phyloP scores from a whole-genome alignment of 1,284 basidiomycete genomes.

The Kwoniella shivajii region DNA sequence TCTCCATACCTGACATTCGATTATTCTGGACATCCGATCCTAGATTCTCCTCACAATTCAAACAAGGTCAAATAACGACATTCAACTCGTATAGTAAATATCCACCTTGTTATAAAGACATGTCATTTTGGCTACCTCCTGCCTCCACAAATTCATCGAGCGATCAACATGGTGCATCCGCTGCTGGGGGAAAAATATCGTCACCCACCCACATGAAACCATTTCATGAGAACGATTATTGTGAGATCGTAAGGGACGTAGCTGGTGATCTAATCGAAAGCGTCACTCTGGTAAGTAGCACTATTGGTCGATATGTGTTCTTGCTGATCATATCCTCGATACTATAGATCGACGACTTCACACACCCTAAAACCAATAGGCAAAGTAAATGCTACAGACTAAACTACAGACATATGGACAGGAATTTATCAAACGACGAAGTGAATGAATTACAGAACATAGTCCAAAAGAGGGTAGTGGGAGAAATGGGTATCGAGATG shows the following conservation, averaged over 20 bases:
- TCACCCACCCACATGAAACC: conserved; percentile 12
- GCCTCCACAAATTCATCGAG: conserved; percentile 14
- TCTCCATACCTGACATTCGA: conserved; percentile 97
- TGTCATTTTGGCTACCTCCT: conserved; percentile 82
- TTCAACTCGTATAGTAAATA: conserved; percentile 90
- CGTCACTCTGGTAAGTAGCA: conserved; percentile 71
- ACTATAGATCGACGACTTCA: conserved; percentile 82
- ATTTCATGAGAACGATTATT: conserved; percentile 95
- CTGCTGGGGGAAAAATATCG: conserved; percentile 9
- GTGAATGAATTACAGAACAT: conserved; percentile 72
- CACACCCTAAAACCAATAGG: conserved; percentile 82
- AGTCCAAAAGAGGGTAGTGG: conserved; percentile 54
- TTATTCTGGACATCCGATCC: conserved; percentile 94
- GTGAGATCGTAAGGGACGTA: conserved; percentile 87
- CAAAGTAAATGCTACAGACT: conserved; percentile 86
- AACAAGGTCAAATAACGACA: conserved; percentile 68
- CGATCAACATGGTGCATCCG: conserved; percentile 24
- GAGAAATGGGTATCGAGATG: conserved; percentile 57
- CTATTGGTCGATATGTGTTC: not conserved
- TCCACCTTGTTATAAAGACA: conserved; percentile 84
- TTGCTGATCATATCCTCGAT: not conserved
- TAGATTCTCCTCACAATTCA: conserved; percentile 87
- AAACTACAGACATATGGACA: conserved; percentile 96
- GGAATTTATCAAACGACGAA: conserved; percentile 87
- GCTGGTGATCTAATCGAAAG: conserved; percentile 91